Evolutionary conservation across 305 asterid genomes (phyloP).

Genomic region (Fraxinus sp.): DNA sequence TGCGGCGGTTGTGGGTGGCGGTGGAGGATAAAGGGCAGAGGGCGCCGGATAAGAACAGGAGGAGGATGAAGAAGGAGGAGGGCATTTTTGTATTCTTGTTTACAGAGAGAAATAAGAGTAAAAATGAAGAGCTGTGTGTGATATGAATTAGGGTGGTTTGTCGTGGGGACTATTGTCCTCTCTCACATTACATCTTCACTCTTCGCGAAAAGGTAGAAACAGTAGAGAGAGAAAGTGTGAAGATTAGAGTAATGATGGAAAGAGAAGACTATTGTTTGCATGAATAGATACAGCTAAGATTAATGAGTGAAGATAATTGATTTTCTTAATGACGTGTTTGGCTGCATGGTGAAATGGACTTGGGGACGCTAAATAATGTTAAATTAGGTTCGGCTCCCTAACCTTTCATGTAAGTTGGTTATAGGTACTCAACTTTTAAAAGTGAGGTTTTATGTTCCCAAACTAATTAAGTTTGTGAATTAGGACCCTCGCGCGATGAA

Average conservation of each 20-base stretch:
- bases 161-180: neutral
- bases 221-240: neutral
- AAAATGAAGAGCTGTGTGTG: slow-evolving; percentile 4
- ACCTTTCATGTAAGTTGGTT: too few species aligned
- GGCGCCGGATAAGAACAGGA: slow-evolving; percentile 25
- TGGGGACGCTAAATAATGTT: too few species aligned
- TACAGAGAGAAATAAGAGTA: neutral
- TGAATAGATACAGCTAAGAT: slow-evolving; percentile 25
- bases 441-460: too few species aligned
- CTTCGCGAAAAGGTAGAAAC: too few species aligned
- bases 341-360: neutral
- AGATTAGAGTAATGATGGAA: neutral
- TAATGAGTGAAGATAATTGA: neutral
- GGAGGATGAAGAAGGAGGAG: slow-evolving; percentile 29
- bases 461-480: too few species aligned
- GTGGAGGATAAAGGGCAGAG: slow-evolving; percentile 34
- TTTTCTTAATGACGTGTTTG: slow-evolving; percentile 5
- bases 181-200: slow-evolving; percentile 21
- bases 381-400: too few species aligned
- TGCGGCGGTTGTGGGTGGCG: slow-evolving; percentile 54
- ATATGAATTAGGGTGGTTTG: neutral
- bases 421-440: too few species aligned
- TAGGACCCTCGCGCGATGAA: too few species aligned
- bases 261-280: neutral
- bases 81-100: slow-evolving; percentile 19